Percentiles rank a stretch among this genome's conserved stretches.
Evolutionary conservation across 441 rosid genomes (phyloP).

Genomic region (Caryocar brasiliense): DNA sequence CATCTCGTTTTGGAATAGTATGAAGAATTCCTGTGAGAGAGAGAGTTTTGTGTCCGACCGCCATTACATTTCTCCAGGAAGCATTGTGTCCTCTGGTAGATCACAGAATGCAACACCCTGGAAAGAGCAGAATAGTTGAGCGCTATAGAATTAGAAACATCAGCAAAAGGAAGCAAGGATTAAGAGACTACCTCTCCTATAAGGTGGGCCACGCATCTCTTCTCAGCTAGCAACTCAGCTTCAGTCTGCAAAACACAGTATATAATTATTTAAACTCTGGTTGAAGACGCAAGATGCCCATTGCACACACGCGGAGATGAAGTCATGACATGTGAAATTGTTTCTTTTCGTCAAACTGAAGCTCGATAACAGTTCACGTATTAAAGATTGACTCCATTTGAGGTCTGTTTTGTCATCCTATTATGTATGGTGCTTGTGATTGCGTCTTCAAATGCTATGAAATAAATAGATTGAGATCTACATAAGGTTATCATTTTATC

Average conservation of each 20-base stretch:
- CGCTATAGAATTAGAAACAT: slow-evolving; percentile 1
- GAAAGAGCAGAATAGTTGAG: slow-evolving; percentile 7
- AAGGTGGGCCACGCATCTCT: slow-evolving; percentile 92
- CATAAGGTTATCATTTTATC: background rate
- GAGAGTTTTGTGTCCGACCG: background rate
- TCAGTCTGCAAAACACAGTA: slow-evolving; percentile 50
- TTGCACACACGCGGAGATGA: background rate
- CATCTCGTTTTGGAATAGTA: background rate
- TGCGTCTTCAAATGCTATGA: background rate
- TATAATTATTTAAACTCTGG: no score
- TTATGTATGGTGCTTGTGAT: no score
- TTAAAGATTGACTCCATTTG: no score
- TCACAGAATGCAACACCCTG: slow-evolving; percentile 89
- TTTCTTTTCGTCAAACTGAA: no score
- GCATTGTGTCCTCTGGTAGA: slow-evolving; percentile 93
- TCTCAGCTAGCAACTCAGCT: slow-evolving; percentile 85
- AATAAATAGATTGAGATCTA: background rate
- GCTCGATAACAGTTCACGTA: no score
- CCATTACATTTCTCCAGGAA: slow-evolving; percentile 86
- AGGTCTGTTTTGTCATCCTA: no score
- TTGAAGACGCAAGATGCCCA: no score
- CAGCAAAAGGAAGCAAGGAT: background rate
- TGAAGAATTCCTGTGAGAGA: background rate
- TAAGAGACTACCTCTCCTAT: slow-evolving; percentile 55
- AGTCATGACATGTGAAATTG: no score